Evolutionary conservation across 2,329 filamentous ascomycete genomes (phyloP).

Genomic region (Alternaria ventricosa): DNA sequence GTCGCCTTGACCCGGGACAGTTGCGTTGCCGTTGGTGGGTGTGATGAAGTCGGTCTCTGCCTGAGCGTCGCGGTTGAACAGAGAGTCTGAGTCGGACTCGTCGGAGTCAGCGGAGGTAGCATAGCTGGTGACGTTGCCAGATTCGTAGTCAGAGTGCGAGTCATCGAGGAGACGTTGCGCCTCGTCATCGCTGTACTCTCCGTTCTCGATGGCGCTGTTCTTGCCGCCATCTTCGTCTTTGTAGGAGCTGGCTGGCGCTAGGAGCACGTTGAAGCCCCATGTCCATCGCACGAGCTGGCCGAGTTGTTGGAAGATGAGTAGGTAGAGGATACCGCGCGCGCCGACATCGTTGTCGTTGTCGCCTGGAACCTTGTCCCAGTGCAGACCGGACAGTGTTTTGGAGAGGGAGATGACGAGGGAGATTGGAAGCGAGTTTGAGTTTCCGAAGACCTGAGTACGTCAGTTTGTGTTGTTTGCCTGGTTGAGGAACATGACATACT

Average conservation of each 20-base stretch:
- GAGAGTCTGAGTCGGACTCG: conserved; percentile 33
- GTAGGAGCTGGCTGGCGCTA: conserved; percentile 83
- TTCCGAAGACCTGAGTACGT: conserved; percentile 77
- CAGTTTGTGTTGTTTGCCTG: conserved; percentile 10
- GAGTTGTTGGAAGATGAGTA: conserved; percentile 96
- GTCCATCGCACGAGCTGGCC: conserved; percentile 96
- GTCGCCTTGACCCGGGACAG: conserved; percentile 48
- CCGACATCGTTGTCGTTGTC: conserved; percentile 96
- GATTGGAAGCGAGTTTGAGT: conserved; percentile 97
- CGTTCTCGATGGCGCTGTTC: conserved; percentile 51
- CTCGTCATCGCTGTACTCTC: conserved; percentile 63
- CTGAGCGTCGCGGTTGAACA: conserved; percentile 39
- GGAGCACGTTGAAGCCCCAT: conserved; percentile 93
- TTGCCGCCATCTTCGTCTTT: conserved; percentile 63
- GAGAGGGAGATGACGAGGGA: conserved; percentile 94
- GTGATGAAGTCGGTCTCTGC: conserved; percentile 47
- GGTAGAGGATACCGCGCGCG: conserved; percentile 90
- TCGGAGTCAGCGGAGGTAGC: conserved; percentile 41
- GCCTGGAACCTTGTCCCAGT: conserved; percentile 89
- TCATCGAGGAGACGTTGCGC: conserved; percentile 49
- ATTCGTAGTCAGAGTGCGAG: conserved; percentile 56
- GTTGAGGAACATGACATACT: conserved; percentile 51
- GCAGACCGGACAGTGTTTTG: conserved; percentile 86
- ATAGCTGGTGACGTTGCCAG: conserved; percentile 54
- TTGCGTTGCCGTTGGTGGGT: conserved; percentile 57